Conservation (phyloP, 1,139 yeast species). For the Suhomyces bokatorum region DNA sequence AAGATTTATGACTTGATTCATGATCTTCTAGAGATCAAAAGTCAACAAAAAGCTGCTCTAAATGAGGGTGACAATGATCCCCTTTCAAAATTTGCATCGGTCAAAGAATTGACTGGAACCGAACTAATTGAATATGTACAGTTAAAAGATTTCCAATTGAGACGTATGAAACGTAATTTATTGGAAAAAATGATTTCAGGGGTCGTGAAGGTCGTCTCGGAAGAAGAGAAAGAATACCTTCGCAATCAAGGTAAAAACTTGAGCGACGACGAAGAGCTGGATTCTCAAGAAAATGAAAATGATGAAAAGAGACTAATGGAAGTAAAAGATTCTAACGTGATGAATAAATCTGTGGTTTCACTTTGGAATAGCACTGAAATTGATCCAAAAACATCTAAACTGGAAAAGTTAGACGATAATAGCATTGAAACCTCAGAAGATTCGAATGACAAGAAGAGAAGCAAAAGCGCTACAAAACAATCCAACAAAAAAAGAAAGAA, state of each 20-base stretch:
- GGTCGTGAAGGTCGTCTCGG: conserved; percentile 47
- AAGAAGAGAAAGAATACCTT: conserved; percentile 45
- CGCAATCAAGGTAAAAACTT: too few species aligned
- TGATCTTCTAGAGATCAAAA: conserved; percentile 52
- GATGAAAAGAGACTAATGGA: conserved; percentile 58
- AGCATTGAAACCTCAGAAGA: conserved; percentile 14
- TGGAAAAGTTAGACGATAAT: conserved; percentile 13
- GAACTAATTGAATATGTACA: conserved; percentile 59
- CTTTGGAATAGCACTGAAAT: conserved; percentile 53
- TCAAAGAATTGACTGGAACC: conserved; percentile 52
- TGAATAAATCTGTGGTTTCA: conserved; percentile 75
- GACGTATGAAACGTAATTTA: conserved; percentile 59
- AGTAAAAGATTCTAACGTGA: conserved; percentile 56
- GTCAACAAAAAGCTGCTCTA: conserved; percentile 30
- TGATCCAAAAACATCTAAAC: not conserved
- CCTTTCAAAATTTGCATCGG: conserved; percentile 52
- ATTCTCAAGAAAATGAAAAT: conserved; percentile 24
- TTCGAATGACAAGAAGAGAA: conserved; percentile 27
- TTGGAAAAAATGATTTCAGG: conserved; percentile 61
- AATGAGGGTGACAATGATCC: conserved; percentile 29
- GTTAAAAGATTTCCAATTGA: conserved; percentile 60
- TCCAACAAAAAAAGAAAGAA: conserved; percentile 43
- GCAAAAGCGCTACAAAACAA: conserved; percentile 29
- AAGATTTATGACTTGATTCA: conserved; percentile 53
- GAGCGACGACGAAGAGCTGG: conserved; percentile 26